Percentiles rank a stretch among this genome's conserved stretches.
Conservation (phyloP, 441 rosid species). For the Aquilaria agallochum region DNA sequence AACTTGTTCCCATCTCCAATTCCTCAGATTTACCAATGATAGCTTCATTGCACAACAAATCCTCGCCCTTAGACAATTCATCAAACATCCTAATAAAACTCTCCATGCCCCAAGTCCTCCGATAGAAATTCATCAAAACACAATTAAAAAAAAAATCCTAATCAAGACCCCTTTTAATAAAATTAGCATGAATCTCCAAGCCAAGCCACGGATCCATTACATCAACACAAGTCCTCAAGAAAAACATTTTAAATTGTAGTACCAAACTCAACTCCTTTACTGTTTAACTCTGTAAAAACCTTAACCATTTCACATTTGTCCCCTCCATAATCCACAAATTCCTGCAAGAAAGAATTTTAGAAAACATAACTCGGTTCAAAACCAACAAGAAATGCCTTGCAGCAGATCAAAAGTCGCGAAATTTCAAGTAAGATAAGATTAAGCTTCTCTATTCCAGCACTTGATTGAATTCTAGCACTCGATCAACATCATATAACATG, state of each 20-base stretch:
- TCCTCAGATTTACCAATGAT: slow-evolving; percentile 42
- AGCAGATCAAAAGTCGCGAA: slow-evolving; percentile 53
- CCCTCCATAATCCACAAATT: slow-evolving; percentile 34
- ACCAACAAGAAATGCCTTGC: slow-evolving; percentile 42
- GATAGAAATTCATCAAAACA: slow-evolving; percentile 64
- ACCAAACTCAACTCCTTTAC: slow-evolving; percentile 41
- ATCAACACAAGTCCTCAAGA: slow-evolving; percentile 51
- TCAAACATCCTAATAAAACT: slow-evolving; percentile 44
- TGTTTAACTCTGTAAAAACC: slow-evolving; percentile 38
- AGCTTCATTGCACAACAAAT: slow-evolving; percentile 53
- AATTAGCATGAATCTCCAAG: slow-evolving; percentile 46
- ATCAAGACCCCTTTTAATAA: slow-evolving; percentile 62
- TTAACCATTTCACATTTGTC: slow-evolving; percentile 33
- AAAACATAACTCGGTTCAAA: slow-evolving; percentile 33
- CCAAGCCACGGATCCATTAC: slow-evolving; percentile 43
- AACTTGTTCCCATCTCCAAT: slow-evolving; percentile 42
- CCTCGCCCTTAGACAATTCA: slow-evolving; percentile 37
- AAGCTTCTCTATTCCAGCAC: slow-evolving; percentile 23
- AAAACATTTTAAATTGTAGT: slow-evolving; percentile 29
- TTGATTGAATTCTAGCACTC: slow-evolving; percentile 31
- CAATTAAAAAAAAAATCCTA: slow-evolving; percentile 35
- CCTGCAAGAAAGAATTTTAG: slow-evolving; percentile 50
- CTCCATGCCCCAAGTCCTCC: slow-evolving; percentile 34
- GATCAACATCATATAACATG: slow-evolving; percentile 76
- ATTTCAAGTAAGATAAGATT: slow-evolving; percentile 50